Percentiles rank a stretch among this genome's conserved stretches.
These are phyloP conservation scores for Nemania diffusa DNA, from an alignment of 2,329 filamentous ascomycete species.

Conservation along the genomic window DNA sequence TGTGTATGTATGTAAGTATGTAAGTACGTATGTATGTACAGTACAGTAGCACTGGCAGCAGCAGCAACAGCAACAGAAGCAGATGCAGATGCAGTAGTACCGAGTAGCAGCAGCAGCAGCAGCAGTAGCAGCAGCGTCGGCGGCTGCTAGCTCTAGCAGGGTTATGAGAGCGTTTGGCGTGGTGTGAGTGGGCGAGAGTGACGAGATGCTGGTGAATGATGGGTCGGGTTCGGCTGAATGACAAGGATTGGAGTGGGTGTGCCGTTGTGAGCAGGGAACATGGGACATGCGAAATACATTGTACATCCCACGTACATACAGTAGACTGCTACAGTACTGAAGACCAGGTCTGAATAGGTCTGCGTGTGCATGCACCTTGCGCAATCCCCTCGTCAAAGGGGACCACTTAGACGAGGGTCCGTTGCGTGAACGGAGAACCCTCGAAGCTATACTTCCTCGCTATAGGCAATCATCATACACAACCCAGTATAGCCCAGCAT, in stretches of 20 bases:
- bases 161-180: slow-evolving; percentile 18
- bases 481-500: not conserved
- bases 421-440: slow-evolving; percentile 24
- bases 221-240: slow-evolving; percentile 36
- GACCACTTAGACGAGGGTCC: slow-evolving; percentile 23
- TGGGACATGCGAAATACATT: slow-evolving; percentile 20
- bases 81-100: slow-evolving; percentile 8
- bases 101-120: not conserved
- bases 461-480: slow-evolving; percentile 1
- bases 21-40: too few species aligned
- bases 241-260: slow-evolving; percentile 33
- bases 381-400: slow-evolving; percentile 26
- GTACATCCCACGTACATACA: slow-evolving; percentile 2
- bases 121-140: slow-evolving; percentile 9
- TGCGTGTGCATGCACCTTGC: slow-evolving; percentile 16
- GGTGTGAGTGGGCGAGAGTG: slow-evolving; percentile 35
- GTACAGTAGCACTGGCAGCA: not conserved
- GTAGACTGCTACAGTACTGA: not conserved
- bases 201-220: slow-evolving; percentile 31
- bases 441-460: not conserved
- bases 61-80: slow-evolving; percentile 15
- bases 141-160: slow-evolving; percentile 22
- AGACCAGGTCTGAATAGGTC: not conserved
- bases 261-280: slow-evolving; percentile 27
- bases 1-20: too few species aligned